Base-by-base conservation (phyloP, 2,329 filamentous ascomycete genomes). In the Xylariaceae sp. region DNA sequence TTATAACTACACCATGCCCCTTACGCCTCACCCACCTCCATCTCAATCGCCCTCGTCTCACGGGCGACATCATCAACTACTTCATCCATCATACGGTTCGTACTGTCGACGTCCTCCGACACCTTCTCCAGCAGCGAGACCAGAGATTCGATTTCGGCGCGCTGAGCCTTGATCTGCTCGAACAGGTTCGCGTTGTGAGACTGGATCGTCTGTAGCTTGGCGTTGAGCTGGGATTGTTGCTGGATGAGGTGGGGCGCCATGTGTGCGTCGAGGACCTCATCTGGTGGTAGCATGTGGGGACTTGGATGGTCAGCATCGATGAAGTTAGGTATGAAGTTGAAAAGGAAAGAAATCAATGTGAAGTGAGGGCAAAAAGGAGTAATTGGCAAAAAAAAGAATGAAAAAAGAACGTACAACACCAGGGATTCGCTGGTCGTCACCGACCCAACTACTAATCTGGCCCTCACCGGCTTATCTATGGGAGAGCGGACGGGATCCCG, bases 191-290 rank as follows among this genome's bases (percentile, higher is more conserved):
- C 79, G 69, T 88, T 88, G 66, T 81, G 77, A 13, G 78, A 75
- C 69, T 86, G 82, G 49, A 77, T 77, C 18, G 81, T 83, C 67
- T 82, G 80, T 39, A 87, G 74, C 51, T 75, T 76, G 7, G 82
- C 82, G 68, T 83, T 83, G 62, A 87, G 78, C 65, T 80, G 79
- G 2, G 78, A 78, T 57, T 80, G 80, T 68, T 85, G 82, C 13
- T 77, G 72, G 2, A 75, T 74, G 3, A 85, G 76, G 55, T 81
- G 76, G 0, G 82, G 81, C 4, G 75, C 71, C 23, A 86, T 74
- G 70, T 87, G 84, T 1, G 83, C 83, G 13, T 75, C 72, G 18
- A 86, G 74, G 45, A 87, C 74, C 2, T 75, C 71, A 2, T 75
- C 69, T 0, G 84, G 77, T 0, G 83, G 80, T 1, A 86, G 77